These are phyloP conservation scores for Elaeagnus macrophylla DNA, from an alignment of 306 rosid genomes.

Conservation along the genomic window DNA sequence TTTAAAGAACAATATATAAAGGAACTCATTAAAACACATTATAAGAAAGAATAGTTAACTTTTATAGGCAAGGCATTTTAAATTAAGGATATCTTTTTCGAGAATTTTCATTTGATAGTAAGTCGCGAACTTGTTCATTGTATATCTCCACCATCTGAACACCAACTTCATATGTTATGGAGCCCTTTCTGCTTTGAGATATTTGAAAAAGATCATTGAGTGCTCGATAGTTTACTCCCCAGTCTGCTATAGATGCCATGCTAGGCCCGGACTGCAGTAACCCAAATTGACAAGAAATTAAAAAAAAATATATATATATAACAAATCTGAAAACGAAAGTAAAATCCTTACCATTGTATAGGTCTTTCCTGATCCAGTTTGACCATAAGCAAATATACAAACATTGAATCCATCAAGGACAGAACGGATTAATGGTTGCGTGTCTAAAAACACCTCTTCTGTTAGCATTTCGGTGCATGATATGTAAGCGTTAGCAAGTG, in stretches of 20 bases:
- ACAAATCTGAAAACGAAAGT: conserved; percentile 6
- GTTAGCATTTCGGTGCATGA: conserved; percentile 11
- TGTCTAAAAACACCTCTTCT: conserved; percentile 88
- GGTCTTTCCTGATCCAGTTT: conserved; percentile 98
- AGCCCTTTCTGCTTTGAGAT: conserved; percentile 69
- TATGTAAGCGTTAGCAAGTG: not conserved
- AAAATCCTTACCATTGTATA: conserved; percentile 72
- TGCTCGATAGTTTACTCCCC: conserved; percentile 98
- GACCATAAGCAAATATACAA: conserved; percentile 99
- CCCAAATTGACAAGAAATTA: conserved; percentile 16
- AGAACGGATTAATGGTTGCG: conserved; percentile 81
- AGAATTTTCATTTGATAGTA: conserved; percentile 62
- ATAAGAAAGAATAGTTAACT: not conserved
- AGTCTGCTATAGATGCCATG: conserved; percentile 57
- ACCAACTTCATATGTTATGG: conserved; percentile 77
- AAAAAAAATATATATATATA: not conserved
- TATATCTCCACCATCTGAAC: conserved; percentile 99
- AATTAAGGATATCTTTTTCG: conserved; percentile 88
- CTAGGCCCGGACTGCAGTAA: conserved; percentile 74
- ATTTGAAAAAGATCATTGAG: conserved; percentile 82
- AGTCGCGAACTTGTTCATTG: conserved; percentile 96
- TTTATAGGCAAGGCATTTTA: too few species aligned
- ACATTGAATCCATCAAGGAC: conserved; percentile 96
- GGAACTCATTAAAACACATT: not conserved
- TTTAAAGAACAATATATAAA: not conserved